Base-by-base conservation (phyloP, 2,329 filamentous ascomycete genomes). In the Fusarium sp. region DNA sequence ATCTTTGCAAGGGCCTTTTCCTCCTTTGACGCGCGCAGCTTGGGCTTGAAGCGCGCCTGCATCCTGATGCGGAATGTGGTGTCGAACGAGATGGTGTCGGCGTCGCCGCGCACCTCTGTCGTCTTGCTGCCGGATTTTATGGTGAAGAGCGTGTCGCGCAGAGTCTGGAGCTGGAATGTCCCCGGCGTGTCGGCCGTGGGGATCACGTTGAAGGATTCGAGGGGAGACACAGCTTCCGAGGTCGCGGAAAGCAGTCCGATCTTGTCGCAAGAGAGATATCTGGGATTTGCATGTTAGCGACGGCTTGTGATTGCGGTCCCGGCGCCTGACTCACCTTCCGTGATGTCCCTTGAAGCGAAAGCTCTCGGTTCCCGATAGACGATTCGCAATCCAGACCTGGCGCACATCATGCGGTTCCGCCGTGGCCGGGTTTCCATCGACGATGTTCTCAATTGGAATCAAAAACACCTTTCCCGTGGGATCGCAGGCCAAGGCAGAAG, bases 391-490 rank as follows among this genome's bases (percentile, higher is more conserved):
- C 91, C 94, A 99, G 14, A 99, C 95, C 79, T 97, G 93, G 58
- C 94, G 83, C 57, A 98, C 93, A 74, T 98, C 93, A 75, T 97
- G 93, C 45, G 95, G 95, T 77, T 99, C 95, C 9, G 94, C 92
- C 6, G 88, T 97, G n/a, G 83, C 75, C 4, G 91, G 85, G 72
- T 96, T 90, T 23, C 82, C 87, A 53, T 97, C 93, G 57, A 97
- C 84, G 32, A 97, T 88, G 73, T 98, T 97, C 79, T 96, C 92
- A 45, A 99, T 79, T 13, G 83, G 79, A 67, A 90, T 87, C 6
- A 91, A 83, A 75, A 96, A 99, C 14, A 98, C 89, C 71, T 90
- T 91, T 56, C 95, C 95, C 60, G 87, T 89, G 37, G 90, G 87
- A 73, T 99, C 95, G 78, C 90, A 93, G 11, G 93, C 91, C 46